A percentile compares a stretch with the other conserved stretches of the same genome.
These are phyloP conservation scores for Fusarium stilboides DNA, from an alignment of 2,329 filamentous ascomycete genomes.

Conservation along the genomic window DNA sequence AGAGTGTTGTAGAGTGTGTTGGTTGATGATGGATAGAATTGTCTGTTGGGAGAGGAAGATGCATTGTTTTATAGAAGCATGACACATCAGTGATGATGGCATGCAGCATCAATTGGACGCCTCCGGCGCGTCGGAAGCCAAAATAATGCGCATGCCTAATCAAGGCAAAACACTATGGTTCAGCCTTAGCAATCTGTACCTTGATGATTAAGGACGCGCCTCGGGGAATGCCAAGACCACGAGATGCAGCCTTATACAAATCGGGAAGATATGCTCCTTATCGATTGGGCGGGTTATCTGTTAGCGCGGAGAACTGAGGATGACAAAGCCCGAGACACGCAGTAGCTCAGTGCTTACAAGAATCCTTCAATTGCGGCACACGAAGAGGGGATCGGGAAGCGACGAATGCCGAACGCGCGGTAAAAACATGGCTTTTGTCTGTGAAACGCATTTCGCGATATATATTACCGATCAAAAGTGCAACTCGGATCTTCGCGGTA, in stretches of 20 bases:
- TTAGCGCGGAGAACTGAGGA: constrained; percentile 2
- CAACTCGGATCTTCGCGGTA: not conserved
- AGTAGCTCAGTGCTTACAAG: constrained; percentile 20
- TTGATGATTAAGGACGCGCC: constrained; percentile 26
- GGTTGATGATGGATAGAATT: not conserved
- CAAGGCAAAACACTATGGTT: too few relatives aligned
- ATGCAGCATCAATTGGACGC: constrained; percentile 3
- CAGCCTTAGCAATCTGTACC: constrained; percentile 36
- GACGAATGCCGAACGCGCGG: constrained; percentile 16
- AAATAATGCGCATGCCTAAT: not conserved
- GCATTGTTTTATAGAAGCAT: constrained; percentile 23
- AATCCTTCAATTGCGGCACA: not conserved
- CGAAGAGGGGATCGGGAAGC: constrained; percentile 24
- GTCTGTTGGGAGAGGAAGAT: not conserved
- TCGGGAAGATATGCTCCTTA: not conserved
- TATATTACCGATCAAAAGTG: not conserved
- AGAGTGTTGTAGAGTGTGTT: not conserved
- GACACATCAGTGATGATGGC: constrained; percentile 15
- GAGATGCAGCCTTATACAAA: constrained; percentile 18
- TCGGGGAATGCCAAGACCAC: constrained; percentile 48
- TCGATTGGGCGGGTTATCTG: constrained; percentile 6
- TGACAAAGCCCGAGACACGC: constrained; percentile 33
- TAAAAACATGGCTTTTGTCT: too few relatives aligned
- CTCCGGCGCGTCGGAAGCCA: constrained; percentile 7
- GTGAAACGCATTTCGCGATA: too few relatives aligned